Percentiles rank a stretch among this genome's conserved stretches.
These are phyloP conservation scores for Tetrahymena thermophila DNA, from an alignment of 73 alveolate genomes.

Conservation along the genomic window DNA sequence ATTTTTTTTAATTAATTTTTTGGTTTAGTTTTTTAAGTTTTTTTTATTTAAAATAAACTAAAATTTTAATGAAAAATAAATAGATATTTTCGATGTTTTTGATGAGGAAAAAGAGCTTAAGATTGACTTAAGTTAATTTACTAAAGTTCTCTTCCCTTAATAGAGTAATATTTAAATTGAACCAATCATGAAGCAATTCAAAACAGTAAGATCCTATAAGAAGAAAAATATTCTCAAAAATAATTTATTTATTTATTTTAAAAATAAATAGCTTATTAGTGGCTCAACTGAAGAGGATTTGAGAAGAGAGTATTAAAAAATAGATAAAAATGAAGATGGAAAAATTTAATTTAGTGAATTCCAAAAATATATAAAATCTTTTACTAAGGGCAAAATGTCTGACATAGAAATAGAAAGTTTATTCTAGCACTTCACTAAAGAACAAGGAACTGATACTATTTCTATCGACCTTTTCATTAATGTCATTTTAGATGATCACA, in stretches of 20 bases:
- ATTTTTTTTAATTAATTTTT: no score
- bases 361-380: not conserved
- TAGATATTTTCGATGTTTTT: not conserved
- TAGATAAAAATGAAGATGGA: not conserved
- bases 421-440: not conserved
- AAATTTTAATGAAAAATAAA: not conserved
- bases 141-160: not conserved
- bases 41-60: not conserved
- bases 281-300: not conserved
- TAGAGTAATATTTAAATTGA: not conserved
- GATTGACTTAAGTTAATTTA: not conserved
- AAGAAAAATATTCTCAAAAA: not conserved
- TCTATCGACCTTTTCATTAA: not conserved
- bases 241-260: not conserved
- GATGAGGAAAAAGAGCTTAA: not conserved
- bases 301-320: not conserved
- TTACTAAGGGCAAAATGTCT: not conserved
- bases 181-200: not conserved
- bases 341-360: not conserved
- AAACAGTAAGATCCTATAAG: not conserved
- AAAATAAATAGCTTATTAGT: not conserved
- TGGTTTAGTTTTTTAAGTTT: not conserved
- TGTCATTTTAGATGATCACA: not conserved
- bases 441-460: not conserved
- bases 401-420: not conserved